Evolutionary conservation across 352 stramenopile genomes (phyloP), one percentile per base, ranked within the genome.

Genomic region (Pythium insidiosum): DNA sequence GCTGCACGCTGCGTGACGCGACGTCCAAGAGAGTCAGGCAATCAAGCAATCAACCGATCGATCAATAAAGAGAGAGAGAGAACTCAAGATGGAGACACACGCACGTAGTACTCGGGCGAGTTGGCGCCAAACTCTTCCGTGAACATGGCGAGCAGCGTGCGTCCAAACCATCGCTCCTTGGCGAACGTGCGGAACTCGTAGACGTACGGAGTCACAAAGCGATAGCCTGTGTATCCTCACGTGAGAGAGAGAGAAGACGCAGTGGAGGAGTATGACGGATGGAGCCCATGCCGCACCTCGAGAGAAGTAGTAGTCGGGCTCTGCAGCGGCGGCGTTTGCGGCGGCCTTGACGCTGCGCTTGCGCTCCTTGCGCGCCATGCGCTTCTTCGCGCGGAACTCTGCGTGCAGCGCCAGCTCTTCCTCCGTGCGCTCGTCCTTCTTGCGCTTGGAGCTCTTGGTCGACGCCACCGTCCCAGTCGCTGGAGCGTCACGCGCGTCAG

Each of bases 131-230:
- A 94, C 49, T 94, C 82, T 19, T 69, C 67, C 11, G 68, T 73
- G 54, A 95, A 98, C 42, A 98, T 79, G 56, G 96, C 82, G 18
- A 97, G 50, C 40, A 98, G 61, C 47, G 88, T 68, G n/a, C 78
- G 72, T 3, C 73, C 68, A 40, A 97, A 76, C 95, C 95, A 99
- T 30, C 95, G 80, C 60, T 83, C 63, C 53, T 99, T 99, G 42
- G 94, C 92, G 63, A 92, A 90, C 23, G 92, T 98, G 26, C 81
- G 68, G 66, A 97, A 99, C 49, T 96, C 89, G 56, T 96, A 98
- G 42, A 95, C 79, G 61, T 99, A 99, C 12, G 95, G 94, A 67
- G 85, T 70, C 20, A 96, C 80, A 49, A 88, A 67, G 21, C 82
- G 72, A 50, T 90, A 91, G 2, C 78, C 82, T 92, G n/a, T n/a